Evolutionary conservation across 2,329 filamentous ascomycete species (phyloP).

Genomic region (Penicillium crustosum): DNA sequence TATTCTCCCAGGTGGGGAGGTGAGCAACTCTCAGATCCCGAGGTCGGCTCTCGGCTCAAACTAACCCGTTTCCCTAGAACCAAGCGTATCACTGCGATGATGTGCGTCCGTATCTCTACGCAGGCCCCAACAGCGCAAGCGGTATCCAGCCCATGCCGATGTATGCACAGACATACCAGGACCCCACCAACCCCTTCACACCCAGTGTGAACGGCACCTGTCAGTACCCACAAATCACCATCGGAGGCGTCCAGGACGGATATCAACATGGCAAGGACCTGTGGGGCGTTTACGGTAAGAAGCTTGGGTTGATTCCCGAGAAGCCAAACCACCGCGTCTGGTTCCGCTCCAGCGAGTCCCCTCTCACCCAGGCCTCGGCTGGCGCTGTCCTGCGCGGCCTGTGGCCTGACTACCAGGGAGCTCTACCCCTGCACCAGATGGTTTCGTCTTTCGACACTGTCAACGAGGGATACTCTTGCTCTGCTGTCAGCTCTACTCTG

Average conservation of each 20-base stretch:
- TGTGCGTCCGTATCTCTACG: conserved; percentile 40
- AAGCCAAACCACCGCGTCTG: conserved; percentile 32
- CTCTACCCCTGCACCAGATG: conserved; percentile 41
- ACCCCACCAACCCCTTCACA: conserved; percentile 37
- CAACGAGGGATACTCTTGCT: conserved; percentile 38
- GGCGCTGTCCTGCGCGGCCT: conserved; percentile 42
- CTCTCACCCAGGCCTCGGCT: conserved; percentile 39
- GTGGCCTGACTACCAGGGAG: conserved; percentile 34
- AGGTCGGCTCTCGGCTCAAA: too few relatives aligned
- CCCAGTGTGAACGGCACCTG: conserved; percentile 37
- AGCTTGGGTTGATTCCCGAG: conserved; percentile 34
- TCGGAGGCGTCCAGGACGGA: conserved; percentile 41
- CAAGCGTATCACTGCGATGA: conserved; percentile 41
- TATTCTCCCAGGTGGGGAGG: conserved; percentile 41
- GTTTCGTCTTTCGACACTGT: conserved; percentile 38
- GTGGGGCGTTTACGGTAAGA: conserved; percentile 33
- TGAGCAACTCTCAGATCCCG: conserved; percentile 10
- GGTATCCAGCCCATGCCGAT: conserved; percentile 29
- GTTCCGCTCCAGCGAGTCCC: conserved; percentile 40
- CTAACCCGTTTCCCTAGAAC: conserved; percentile 25
- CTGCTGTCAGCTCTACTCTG: conserved; percentile 26
- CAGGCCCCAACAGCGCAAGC: conserved; percentile 21
- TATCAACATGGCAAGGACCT: conserved; percentile 41
- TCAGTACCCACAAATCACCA: conserved; percentile 43
- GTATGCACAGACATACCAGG: conserved; percentile 40